Conservation (phyloP, 1,139 yeast genomes). For the Scheffersomyces parashehatae region DNA sequence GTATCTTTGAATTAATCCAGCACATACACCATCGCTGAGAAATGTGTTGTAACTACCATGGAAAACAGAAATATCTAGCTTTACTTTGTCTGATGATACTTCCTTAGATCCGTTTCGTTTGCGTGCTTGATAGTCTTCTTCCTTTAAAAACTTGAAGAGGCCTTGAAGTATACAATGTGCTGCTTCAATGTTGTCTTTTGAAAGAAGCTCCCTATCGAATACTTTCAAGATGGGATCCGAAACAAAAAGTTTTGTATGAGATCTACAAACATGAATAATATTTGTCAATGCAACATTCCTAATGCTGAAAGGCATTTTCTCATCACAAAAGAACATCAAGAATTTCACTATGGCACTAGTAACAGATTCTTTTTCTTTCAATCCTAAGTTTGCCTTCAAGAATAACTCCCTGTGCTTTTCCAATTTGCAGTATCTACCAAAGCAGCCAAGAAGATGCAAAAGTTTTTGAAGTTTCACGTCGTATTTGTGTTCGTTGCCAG, state of each 20-base stretch:
- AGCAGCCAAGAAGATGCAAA: conserved; percentile 62
- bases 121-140: conserved; percentile 50
- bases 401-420: conserved; percentile 47
- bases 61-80: conserved; percentile 50
- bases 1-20: conserved; percentile 69
- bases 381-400: conserved; percentile 36
- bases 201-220: conserved; percentile 52
- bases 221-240: conserved; percentile 52
- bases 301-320: conserved; percentile 21
- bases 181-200: conserved; percentile 27
- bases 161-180: conserved; percentile 56
- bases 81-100: conserved; percentile 26
- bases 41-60: conserved; percentile 50
- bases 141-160: conserved; percentile 52
- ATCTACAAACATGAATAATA: conserved; percentile 55
- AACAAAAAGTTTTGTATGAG: conserved; percentile 63
- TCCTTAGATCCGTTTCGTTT: conserved; percentile 35
- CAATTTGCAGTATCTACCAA: conserved; percentile 68
- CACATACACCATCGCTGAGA: conserved; percentile 68
- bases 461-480: conserved; percentile 58
- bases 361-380: conserved; percentile 54
- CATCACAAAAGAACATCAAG: conserved; percentile 52
- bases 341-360: conserved; percentile 57
- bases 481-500: conserved; percentile 13
- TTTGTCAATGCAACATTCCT: conserved; percentile 57